A percentile compares a stretch with the other conserved stretches of the same genome.
Evolutionary conservation across 2,329 filamentous ascomycete species (phyloP).

Genomic region (Fusarium aywerte): DNA sequence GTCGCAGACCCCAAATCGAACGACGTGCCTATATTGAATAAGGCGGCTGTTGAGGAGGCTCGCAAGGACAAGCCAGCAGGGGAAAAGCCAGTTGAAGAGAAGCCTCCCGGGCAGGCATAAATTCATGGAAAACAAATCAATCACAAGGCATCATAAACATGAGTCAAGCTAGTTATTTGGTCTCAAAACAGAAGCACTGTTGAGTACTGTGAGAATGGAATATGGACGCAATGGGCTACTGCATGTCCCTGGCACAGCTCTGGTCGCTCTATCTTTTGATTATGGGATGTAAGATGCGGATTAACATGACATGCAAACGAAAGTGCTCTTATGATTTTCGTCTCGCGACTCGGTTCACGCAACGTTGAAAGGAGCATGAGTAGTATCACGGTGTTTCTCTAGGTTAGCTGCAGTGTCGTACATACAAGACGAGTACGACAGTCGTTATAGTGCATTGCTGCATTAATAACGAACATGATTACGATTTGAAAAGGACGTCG

Average conservation of each 20-base stretch:
- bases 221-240: constrained; percentile 2
- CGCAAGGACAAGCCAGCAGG: constrained; percentile 29
- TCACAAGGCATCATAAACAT: constrained; percentile 13
- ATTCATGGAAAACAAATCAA: constrained; percentile 5
- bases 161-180: constrained; percentile 4
- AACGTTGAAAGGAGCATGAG: background rate
- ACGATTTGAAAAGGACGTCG: background rate
- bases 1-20: constrained; percentile 43
- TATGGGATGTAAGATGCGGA: constrained; percentile 6
- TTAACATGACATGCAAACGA: constrained; percentile 4
- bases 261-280: background rate
- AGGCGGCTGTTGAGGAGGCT: constrained; percentile 29
- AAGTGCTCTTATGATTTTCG: constrained; percentile 8
- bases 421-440: background rate
- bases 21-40: constrained; percentile 35
- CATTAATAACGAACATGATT: constrained; percentile 28
- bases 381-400: background rate
- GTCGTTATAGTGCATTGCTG: constrained; percentile 2
- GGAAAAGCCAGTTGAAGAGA: constrained; percentile 25
- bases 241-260: constrained; percentile 1
- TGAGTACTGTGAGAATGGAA: constrained; percentile 11
- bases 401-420: constrained; percentile 15
- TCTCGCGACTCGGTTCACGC: background rate
- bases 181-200: constrained; percentile 14
- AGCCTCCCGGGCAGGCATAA: constrained; percentile 15